Evolutionary conservation across 2,329 filamentous ascomycete species (phyloP), one percentile per base, ranked within the genome.

Genomic region (Penicillium sp.): DNA sequence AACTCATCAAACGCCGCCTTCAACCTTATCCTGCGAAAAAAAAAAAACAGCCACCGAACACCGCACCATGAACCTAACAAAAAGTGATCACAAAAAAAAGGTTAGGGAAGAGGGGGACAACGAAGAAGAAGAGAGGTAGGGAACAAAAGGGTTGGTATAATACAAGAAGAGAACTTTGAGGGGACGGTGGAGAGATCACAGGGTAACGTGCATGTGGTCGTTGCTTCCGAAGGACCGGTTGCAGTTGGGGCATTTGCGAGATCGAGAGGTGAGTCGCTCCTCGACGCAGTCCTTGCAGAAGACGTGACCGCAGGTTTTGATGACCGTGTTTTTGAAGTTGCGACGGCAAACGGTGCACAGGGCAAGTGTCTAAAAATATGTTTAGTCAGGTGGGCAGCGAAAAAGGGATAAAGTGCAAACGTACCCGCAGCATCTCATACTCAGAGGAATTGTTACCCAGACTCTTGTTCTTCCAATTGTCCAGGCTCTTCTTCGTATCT

Each of bases 181-280:
- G 53, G 22, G 52, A 53, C 51, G 51, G 20, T 54, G 53, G 48
- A 55, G 52, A 57, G 51, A 66, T 76, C 70, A 79, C 53, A 82
- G 75, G 53, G 79, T 82, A 64, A 82, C 78, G 60, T 78, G 78
- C 91, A 97, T 96, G 62, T 92, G 87, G 74, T 99, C 95, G 76
- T 90, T 90, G 74, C 87, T 90, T 70, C 96, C 94, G 74, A 99
- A 99, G 4, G 91, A 88, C 77, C 90, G 90, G 70, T 90, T 92
- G 82, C 96, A 99, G 68, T 91, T 94, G 2, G 95, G 95, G 72
- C 95, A 99, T 76, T 98, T 98, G 67, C 95, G 86, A 79, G 94
- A 93, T 38, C 95, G 90, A 71, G 95, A 96, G 48, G 87, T 87
- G 62, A 97, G 88, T 58, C 95, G 88, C 71, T 96, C 90, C 65